Conservation (phyloP, 2,329 filamentous ascomycete species). For the Microthyrium microscopicum region DNA sequence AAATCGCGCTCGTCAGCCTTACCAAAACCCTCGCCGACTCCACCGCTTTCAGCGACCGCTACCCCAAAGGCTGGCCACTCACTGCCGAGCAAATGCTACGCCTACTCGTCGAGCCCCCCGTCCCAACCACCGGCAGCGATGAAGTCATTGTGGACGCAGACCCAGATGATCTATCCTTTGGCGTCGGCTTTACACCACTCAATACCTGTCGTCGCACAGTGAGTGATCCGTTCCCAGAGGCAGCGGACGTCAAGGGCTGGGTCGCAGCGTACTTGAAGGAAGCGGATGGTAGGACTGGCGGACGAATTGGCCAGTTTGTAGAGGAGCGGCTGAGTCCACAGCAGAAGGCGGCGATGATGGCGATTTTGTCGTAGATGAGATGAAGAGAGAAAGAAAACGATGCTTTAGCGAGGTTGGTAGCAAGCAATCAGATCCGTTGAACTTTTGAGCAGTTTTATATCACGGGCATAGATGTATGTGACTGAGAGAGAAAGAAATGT, state of each 20-base stretch:
- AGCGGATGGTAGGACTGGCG: slow-evolving; percentile 57
- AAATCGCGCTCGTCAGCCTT: slow-evolving; percentile 81
- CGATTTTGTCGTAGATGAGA: too few species aligned
- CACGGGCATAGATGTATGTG: too few species aligned
- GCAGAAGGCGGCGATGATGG: slow-evolving; percentile 22
- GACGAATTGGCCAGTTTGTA: slow-evolving; percentile 55
- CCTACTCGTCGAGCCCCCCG: slow-evolving; percentile 74
- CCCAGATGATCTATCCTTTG: slow-evolving; percentile 88
- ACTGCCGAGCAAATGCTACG: slow-evolving; percentile 83
- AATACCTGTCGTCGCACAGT: slow-evolving; percentile 69
- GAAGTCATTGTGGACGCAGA: slow-evolving; percentile 75
- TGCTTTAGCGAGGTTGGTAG: too few species aligned
- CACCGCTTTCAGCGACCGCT: slow-evolving; percentile 58
- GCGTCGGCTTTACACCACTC: slow-evolving; percentile 81
- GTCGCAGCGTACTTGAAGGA: slow-evolving; percentile 65
- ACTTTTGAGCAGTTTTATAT: too few species aligned
- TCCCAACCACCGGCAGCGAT: slow-evolving; percentile 44
- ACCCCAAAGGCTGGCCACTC: slow-evolving; percentile 63
- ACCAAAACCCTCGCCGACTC: slow-evolving; percentile 86
- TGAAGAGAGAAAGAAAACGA: too few species aligned
- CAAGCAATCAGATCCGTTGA: too few species aligned
- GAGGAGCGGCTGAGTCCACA: slow-evolving; percentile 44
- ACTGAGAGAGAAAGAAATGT: too few species aligned
- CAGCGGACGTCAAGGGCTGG: slow-evolving; percentile 65
- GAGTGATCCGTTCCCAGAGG: slow-evolving; percentile 72